These are phyloP conservation scores for Xylariaceae sp. DNA, from an alignment of 2,329 filamentous ascomycete species.

Conservation along the genomic window DNA sequence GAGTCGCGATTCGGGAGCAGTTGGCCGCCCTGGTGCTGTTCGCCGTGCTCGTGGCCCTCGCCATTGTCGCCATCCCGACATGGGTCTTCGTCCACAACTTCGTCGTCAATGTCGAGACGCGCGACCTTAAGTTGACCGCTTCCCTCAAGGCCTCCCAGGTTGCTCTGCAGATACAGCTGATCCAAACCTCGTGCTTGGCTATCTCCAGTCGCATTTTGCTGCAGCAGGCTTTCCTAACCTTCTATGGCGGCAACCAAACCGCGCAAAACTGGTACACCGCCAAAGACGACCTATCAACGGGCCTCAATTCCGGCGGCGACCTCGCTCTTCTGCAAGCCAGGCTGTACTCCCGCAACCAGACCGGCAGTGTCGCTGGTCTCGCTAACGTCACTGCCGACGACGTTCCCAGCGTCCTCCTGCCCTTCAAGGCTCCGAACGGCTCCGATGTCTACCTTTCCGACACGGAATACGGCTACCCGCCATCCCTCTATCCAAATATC, in stretches of 20 bases:
- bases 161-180: constrained; percentile 70
- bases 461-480: constrained; percentile 62
- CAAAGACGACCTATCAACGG: constrained; percentile 63
- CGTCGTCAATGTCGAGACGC: constrained; percentile 49
- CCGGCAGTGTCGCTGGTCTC: constrained; percentile 51
- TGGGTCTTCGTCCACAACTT: constrained; percentile 57
- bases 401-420: constrained; percentile 53
- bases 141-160: constrained; percentile 83
- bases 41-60: constrained; percentile 68
- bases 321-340: constrained; percentile 63
- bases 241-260: constrained; percentile 53
- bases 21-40: constrained; percentile 74
- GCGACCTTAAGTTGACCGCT: constrained; percentile 71
- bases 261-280: constrained; percentile 58
- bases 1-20: constrained; percentile 84
- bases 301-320: constrained; percentile 54
- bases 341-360: constrained; percentile 67
- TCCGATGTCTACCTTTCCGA: constrained; percentile 55
- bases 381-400: constrained; percentile 59
- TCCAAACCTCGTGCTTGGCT: constrained; percentile 69
- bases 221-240: constrained; percentile 49
- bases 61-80: constrained; percentile 75
- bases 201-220: constrained; percentile 65
- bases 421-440: constrained; percentile 57
- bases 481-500: constrained; percentile 72